A percentile compares a stretch with the other conserved stretches of the same genome.
Evolutionary conservation across 2,329 filamentous ascomycete species (phyloP).

Genomic region (Plenodomus tracheiphilus): DNA sequence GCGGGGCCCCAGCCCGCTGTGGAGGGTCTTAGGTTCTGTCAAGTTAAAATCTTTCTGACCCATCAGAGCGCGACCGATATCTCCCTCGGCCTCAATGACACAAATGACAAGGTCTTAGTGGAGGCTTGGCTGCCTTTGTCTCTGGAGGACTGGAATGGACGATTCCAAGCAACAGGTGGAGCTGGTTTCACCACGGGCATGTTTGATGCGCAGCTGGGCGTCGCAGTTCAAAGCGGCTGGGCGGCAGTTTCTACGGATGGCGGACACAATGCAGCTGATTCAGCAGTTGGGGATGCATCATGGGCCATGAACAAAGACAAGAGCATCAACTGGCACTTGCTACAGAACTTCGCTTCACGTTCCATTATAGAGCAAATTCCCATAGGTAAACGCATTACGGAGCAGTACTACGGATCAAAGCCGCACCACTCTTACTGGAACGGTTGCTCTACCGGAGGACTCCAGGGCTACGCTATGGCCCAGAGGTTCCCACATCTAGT

Average conservation of each 20-base stretch:
- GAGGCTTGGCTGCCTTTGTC: conserved; percentile 37
- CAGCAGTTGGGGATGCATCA: conserved; percentile 10
- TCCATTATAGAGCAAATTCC: conserved; percentile 43
- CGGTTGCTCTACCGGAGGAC: conserved; percentile 41
- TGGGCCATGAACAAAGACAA: conserved; percentile 29
- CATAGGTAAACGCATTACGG: conserved; percentile 40
- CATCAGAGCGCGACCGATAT: conserved; percentile 9
- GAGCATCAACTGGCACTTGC: conserved; percentile 30
- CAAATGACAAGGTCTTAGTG: conserved; percentile 27
- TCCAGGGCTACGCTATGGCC: conserved; percentile 41
- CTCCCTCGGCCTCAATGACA: neutral
- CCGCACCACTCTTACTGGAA: conserved; percentile 42
- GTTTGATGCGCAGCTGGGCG: conserved; percentile 26
- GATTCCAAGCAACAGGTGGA: conserved; percentile 39
- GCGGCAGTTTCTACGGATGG: conserved; percentile 40
- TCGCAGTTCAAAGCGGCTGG: conserved; percentile 34
- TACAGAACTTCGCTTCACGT: conserved; percentile 45
- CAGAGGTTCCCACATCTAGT: conserved; percentile 37
- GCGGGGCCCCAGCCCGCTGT: conserved; percentile 9
- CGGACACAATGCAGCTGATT: conserved; percentile 22
- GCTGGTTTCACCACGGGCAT: conserved; percentile 34
- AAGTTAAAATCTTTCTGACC: conserved; percentile 22
- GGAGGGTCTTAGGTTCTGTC: conserved; percentile 24
- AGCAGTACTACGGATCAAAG: conserved; percentile 39
- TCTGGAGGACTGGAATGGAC: conserved; percentile 34